Conservation (phyloP, 2,329 filamentous ascomycete species). For the Didymellaceae sp. region DNA sequence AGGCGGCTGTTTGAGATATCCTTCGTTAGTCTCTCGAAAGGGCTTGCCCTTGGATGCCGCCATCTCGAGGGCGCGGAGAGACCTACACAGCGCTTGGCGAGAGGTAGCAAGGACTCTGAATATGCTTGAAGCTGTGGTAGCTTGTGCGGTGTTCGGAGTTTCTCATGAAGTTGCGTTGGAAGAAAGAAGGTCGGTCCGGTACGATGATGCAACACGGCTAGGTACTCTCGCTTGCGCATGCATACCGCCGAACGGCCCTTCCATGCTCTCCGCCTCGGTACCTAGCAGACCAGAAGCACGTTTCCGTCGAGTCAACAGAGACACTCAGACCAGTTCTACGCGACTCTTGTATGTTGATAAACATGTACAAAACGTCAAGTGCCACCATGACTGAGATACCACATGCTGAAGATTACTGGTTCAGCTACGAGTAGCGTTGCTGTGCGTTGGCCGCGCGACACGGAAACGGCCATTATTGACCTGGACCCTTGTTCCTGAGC, state of each 20-base stretch:
- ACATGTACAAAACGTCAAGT: no score
- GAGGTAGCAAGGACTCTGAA: slow-evolving; percentile 23
- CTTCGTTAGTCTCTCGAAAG: slow-evolving; percentile 42
- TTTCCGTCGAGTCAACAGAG: no score
- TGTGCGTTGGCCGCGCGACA: no score
- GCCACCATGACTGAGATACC: no score
- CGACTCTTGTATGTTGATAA: no score
- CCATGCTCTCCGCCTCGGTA: no score
- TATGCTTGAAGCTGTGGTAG: slow-evolving; percentile 14
- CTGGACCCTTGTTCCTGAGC: slow-evolving; percentile 14
- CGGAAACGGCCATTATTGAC: not conserved
- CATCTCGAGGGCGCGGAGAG: slow-evolving; percentile 38
- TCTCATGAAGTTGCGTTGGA: slow-evolving; percentile 16
- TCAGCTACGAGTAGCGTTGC: no score
- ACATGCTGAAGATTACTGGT: no score
- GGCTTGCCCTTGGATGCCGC: slow-evolving; percentile 37
- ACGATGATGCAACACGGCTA: slow-evolving; percentile 1
- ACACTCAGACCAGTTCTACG: no score
- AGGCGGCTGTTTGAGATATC: slow-evolving; percentile 31
- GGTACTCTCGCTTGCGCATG: slow-evolving; percentile 3
- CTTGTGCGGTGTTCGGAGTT: slow-evolving; percentile 6
- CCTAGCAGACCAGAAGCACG: no score
- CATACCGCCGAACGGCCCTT: not conserved
- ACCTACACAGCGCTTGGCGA: slow-evolving; percentile 41
- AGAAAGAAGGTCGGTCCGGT: slow-evolving; percentile 18